Evolutionary conservation across 208 protist genomes (phyloP), one percentile per base, ranked within the genome.

Genomic region (Wallacemonas sp.): DNA sequence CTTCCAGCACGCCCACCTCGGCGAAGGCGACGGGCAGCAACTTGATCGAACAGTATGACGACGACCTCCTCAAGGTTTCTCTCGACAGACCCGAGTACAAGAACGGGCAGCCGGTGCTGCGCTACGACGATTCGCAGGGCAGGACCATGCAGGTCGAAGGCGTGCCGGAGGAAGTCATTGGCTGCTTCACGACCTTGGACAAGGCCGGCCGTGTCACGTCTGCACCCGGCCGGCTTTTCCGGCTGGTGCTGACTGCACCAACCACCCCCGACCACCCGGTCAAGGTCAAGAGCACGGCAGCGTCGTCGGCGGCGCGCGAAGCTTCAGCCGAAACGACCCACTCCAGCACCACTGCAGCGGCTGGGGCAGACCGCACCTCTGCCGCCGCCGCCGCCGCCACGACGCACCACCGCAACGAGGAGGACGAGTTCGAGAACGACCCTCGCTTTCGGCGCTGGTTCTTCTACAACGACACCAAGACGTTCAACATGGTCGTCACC

Each of bases 401-500:
- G 30, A n/a, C n/a, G n/a, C n/a, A n/a, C n/a, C n/a, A n/a, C n/a
- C n/a, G n/a, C n/a, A 57, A 19, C 30, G 50, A 38, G 13, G 30
- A 57, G 32, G 29, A 15, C 13, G 22, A 34, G 32, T n/a, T n/a
- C n/a, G 32, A 41, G 29, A 9, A 4, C 19, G 33, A 63, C 54
- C 15, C 13, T 29, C 29, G 10, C 29, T 3, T 26, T 5, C 30
- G 54, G 4, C 65, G 44, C 62, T 85, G 79, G 79, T 67, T 71
- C 74, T 81, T 85, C 58, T 85, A 79, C 62, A 81, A 85, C 39
- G 74, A 85, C 46, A 78, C 74, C 21, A 54, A 58, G 44, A 67
- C 74, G n/a, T 81, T 68, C 67, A 68, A 78, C 24, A 79, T 80
- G 66, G 58, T 73, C 21, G 63, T 85, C 3, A 81, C 72, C 5